These are phyloP conservation scores for Phylloporus arenicola DNA, from an alignment of 768 basidiomycete genomes.

Conservation along the genomic window DNA sequence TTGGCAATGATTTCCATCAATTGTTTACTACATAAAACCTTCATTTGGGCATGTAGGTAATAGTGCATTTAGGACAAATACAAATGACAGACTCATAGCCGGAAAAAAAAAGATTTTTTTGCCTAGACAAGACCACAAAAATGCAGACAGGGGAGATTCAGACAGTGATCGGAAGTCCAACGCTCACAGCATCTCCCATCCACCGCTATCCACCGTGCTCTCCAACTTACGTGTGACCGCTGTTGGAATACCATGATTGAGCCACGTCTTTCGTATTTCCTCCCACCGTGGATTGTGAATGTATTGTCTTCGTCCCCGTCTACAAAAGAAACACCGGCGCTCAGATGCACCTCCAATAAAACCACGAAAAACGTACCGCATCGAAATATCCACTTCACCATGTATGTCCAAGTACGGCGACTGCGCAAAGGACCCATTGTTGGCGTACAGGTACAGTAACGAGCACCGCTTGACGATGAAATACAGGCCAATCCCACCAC, in stretches of 20 bases:
- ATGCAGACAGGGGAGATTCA: not conserved
- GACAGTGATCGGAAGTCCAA: not conserved
- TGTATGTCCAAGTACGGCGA: constrained; percentile 93
- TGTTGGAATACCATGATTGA: constrained; percentile 85
- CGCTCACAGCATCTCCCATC: constrained; percentile 77
- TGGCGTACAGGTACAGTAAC: constrained; percentile 82
- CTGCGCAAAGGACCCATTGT: constrained; percentile 80
- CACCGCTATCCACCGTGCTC: constrained; percentile 81
- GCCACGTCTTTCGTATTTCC: constrained; percentile 86
- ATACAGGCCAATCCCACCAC: constrained; percentile 82
- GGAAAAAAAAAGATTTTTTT: too few relatives aligned
- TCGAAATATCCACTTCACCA: constrained; percentile 87
- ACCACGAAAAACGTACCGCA: constrained; percentile 54
- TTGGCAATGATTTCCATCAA: not conserved
- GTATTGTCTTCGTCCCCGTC: constrained; percentile 85
- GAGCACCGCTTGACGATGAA: constrained; percentile 90
- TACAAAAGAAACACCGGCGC: constrained; percentile 25
- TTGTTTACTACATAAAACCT: too few relatives aligned
- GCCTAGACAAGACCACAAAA: too few relatives aligned
- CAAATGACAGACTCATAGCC: too few relatives aligned
- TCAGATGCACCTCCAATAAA: not conserved
- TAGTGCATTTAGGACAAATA: too few relatives aligned
- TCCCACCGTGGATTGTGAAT: constrained; percentile 84
- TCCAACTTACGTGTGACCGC: constrained; percentile 87
- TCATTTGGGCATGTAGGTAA: too few relatives aligned